Base-by-base conservation (phyloP, 2,329 filamentous ascomycete species). In the Periconia sp. region DNA sequence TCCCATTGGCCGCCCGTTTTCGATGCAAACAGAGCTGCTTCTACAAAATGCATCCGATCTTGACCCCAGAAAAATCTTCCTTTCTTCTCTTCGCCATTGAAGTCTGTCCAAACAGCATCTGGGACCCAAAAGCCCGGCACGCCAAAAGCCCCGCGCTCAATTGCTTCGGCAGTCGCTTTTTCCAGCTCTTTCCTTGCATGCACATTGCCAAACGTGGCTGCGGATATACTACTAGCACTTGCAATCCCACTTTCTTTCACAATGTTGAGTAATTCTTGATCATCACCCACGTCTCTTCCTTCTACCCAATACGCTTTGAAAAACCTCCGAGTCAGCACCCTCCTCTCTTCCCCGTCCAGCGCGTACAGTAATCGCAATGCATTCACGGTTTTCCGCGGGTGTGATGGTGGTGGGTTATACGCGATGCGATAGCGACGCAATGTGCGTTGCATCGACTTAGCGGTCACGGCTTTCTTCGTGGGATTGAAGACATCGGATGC, bases 21-120 rank as follows among this genome's bases (percentile, higher is more conserved):
- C 1, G 58, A 24, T 1, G 54, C 52, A 10, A 54, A 24, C 4
- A 68, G 35, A 3, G 56, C 48, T 1, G 62, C 66, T 32, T 69
- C 65, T 3, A 68, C 66, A 28, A 69, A 67, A 35, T 68, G 63
- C 63, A 69, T 68, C 0, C 62, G 56, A 48, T 68, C 66, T 37
- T 69, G 65, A 1, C 66, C 66, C 65, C 64, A 69, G 18, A 57
- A 68, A 34, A 64, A 66, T 7, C 65, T 42, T 1, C 63, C 65
- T 4, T 15, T 34, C 5, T 28, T 43, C 23, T 42, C 25, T 4
- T 54, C 34, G 1, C 56, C 55, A 8, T 31, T 32, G 10, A 48
- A 39, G 26, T 60, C 52, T 4, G 40, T 50, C 54, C 57, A 65
- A 7, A 5, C 13, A 4, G 43, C 61, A 11, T 52, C 46, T 0